Percentiles rank a stretch among this genome's conserved stretches.
Conservation (phyloP, 2,329 filamentous ascomycete genomes). For the Byssochlamys sp. region DNA sequence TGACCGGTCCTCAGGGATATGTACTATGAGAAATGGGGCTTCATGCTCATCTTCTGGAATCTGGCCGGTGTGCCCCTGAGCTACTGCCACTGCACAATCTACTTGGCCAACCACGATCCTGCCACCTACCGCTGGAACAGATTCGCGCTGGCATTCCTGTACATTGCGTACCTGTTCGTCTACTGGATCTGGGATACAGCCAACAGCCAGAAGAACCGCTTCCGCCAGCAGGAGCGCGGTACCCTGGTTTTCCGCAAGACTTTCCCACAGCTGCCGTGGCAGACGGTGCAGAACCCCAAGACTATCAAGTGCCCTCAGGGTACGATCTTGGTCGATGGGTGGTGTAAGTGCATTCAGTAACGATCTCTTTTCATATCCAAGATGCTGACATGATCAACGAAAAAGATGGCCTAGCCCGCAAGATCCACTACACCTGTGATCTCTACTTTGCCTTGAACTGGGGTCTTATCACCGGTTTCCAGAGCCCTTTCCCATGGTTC, state of each 20-base stretch:
- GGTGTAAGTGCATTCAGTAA: conserved; percentile 48
- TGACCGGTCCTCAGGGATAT: conserved; percentile 56
- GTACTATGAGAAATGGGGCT: conserved; percentile 94
- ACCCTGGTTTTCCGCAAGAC: conserved; percentile 60
- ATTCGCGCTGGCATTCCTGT: conserved; percentile 56
- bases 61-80: conserved; percentile 79
- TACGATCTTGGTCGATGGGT: conserved; percentile 72
- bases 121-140: conserved; percentile 68
- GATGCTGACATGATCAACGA: conserved; percentile 11
- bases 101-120: conserved; percentile 73
- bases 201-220: conserved; percentile 90
- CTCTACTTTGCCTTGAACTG: conserved; percentile 66
- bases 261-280: conserved; percentile 87
- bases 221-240: conserved; percentile 70
- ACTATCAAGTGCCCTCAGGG: conserved; percentile 63
- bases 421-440: conserved; percentile 74
- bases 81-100: conserved; percentile 90
- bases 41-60: conserved; percentile 98
- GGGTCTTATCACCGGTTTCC: conserved; percentile 73
- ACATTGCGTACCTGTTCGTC: conserved; percentile 63
- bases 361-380: background rate
- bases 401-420: conserved; percentile 60
- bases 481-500: conserved; percentile 79
- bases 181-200: conserved; percentile 90
- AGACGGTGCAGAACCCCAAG: conserved; percentile 69